Evolutionary conservation across 441 rosid species (phyloP), one percentile per base, ranked within the genome.

Genomic region (Lagerstroemia fauriei): DNA sequence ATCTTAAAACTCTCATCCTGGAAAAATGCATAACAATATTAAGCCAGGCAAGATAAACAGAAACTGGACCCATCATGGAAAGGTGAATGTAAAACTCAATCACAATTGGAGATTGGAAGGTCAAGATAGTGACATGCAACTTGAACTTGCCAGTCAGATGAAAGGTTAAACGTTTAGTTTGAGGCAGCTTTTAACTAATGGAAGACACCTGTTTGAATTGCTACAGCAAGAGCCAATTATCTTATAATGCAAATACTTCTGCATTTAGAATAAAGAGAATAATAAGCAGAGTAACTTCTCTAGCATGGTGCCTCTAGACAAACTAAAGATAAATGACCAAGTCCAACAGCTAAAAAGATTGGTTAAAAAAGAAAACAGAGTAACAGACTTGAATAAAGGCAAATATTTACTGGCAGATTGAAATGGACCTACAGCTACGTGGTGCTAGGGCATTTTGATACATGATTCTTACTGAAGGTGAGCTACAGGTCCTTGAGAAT

Each of bases 261-360:
- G 22, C 13, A 61, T 61, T 27, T 61, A 24, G 66, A 27, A n/a
- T 65, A 27, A 65, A 65, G 44, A 56, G 16, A 57, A 61, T 24
- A 27, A 65, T 65, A 27, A 65, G 69, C 29, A 27, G 66, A 65
- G 70, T 65, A 27, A 65, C 70, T 65, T 65, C 70, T 3, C 18
- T n/a, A 27, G 29, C 29, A 6, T 29, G 14, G 17, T 9, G 70
- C 91, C 98, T 95, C 95, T 98, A 95, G 90, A 73, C 34, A 69
- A 79, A 57, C 56, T 53, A 84, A 59, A 61, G n/a, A n/a, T 73
- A 47, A 76, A 83, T 25, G 29, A 9, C 29, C 4, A 63, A 66
- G 24, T 3, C 38, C 31, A 24, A 32, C 27, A 75, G 78, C 53
- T 14, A 78, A 50, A 76, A 76, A 34, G 65, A 76, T 27, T 51